Evolutionary conservation across 768 basidiomycete species (phyloP).

Genomic region (Dioszegia hungarica): DNA sequence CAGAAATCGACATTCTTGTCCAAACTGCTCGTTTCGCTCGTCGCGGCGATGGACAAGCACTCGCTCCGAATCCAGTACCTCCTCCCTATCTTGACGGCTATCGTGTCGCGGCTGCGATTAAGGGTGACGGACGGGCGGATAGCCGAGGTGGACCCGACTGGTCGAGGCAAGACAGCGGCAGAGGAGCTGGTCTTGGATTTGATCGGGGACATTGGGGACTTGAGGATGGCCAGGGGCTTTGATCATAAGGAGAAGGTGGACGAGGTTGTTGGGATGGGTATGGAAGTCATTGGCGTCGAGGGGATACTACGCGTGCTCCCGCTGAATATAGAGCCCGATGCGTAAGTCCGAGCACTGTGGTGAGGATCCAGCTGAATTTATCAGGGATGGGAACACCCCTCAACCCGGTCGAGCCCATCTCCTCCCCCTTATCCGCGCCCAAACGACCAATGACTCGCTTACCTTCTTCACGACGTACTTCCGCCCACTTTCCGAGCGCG

Average conservation of each 20-base stretch:
- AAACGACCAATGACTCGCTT: slow-evolving; percentile 67
- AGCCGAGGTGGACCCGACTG: slow-evolving; percentile 45
- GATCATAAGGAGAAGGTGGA: slow-evolving; percentile 88
- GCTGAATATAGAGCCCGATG: slow-evolving; percentile 74
- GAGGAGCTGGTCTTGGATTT: slow-evolving; percentile 66
- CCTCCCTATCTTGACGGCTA: slow-evolving; percentile 65
- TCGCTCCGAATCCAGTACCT: slow-evolving; percentile 74
- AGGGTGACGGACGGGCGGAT: slow-evolving; percentile 48
- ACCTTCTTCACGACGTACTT: slow-evolving; percentile 84
- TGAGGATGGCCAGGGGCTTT: slow-evolving; percentile 74
- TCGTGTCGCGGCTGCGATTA: slow-evolving; percentile 62
- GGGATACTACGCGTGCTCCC: slow-evolving; percentile 70
- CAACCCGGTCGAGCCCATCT: slow-evolving; percentile 85
- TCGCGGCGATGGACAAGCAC: slow-evolving; percentile 66
- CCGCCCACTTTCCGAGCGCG: slow-evolving; percentile 84
- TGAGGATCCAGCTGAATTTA: background rate
- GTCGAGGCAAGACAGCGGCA: slow-evolving; percentile 56
- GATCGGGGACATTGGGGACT: slow-evolving; percentile 65
- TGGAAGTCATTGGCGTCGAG: slow-evolving; percentile 79
- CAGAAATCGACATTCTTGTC: slow-evolving; percentile 58
- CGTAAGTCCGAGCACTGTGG: slow-evolving; percentile 54
- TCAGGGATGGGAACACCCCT: slow-evolving; percentile 52
- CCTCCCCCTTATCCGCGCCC: slow-evolving; percentile 74
- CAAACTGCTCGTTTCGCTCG: slow-evolving; percentile 61
- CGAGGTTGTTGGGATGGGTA: slow-evolving; percentile 67